Base-by-base conservation (phyloP, 306 rosid species). In the Ormosia semicastrata region DNA sequence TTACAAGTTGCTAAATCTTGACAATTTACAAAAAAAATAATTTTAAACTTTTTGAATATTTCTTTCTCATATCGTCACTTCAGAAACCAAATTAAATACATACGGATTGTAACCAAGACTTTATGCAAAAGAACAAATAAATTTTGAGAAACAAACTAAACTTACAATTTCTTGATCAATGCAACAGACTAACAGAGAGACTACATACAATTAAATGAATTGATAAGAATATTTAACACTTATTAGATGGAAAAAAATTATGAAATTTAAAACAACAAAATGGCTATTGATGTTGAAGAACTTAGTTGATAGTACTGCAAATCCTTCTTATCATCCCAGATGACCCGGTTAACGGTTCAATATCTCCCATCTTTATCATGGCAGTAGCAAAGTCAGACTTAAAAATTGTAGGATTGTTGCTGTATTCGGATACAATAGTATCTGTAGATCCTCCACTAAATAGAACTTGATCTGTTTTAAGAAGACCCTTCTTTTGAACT, bases 401-500 rank as follows among this genome's bases (percentile, higher is more conserved):
- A 5, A 85, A 85, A 0, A 79, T 53, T 6, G 82, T 80, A 0
- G 88, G 88, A 50, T 85, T 80, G 4, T 73, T 14, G 67, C 81
- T 78, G 7, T 85, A 85, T n/a, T 85, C 81, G 0, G 83, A 39
- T 2, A 85, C 81, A 30, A 77, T 39, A 9, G 54, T 6, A 15
- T 82, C 84, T 0, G 86, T 77, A 39, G 86, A 77, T 49, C 88
- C 86, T 47, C 88, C 86, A 59, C 54, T 77, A 1, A 77, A 85
- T 0, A 82, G 37, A 53, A 85, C 83, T 50, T 85, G 94, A 75
- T 90, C 92, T 0, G 92, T 81, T 14, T 53, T 82, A 30, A 90
- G 88, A 73, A 90, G 89, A 34, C 90, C 94, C 73, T 90, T 86
- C 74, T 87, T 88, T 30, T 86, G 88, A 57, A 90, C 81, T 54